Evolutionary conservation across 495 filamentous ascomycete genomes (phyloP).

Genomic region (Astrothelium macrocarpum): DNA sequence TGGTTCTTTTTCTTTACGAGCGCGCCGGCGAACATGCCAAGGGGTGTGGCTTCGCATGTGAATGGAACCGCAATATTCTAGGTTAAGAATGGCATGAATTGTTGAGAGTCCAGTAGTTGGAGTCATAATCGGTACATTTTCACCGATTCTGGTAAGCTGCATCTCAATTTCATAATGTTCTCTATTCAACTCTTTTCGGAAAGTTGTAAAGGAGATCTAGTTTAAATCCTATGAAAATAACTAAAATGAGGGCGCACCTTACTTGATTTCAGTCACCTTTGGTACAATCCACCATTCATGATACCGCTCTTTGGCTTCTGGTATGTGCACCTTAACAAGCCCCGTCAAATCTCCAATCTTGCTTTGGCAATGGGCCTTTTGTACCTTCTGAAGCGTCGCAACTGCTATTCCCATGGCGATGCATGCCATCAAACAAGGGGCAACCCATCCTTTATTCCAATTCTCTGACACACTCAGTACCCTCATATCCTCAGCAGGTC

Average conservation of each 20-base stretch:
- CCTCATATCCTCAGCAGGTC: constrained; percentile 18
- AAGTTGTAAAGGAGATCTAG: too few relatives aligned
- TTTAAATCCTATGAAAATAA: too few relatives aligned
- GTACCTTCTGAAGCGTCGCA: constrained; percentile 25
- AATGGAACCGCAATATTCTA: background rate
- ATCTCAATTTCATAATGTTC: background rate
- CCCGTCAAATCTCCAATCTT: background rate
- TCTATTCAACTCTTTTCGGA: too few relatives aligned
- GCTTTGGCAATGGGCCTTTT: constrained; percentile 13
- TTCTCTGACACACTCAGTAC: constrained; percentile 22
- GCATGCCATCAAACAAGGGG: constrained; percentile 25
- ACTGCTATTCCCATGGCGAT: constrained; percentile 34
- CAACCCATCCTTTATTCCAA: constrained; percentile 22
- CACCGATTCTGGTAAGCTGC: too few relatives aligned
- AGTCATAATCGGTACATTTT: too few relatives aligned
- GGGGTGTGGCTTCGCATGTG: constrained; percentile 36
- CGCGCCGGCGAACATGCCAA: constrained; percentile 45
- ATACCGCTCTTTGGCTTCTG: constrained; percentile 34
- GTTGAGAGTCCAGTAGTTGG: too few relatives aligned
- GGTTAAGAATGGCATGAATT: too few relatives aligned
- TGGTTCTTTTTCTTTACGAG: constrained; percentile 63
- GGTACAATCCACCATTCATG: constrained; percentile 76
- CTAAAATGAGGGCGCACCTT: background rate
- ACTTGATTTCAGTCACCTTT: constrained; percentile 35
- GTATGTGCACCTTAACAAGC: constrained; percentile 23